Conservation (phyloP, 106 monocot genomes). For the Dioscorea zingiberensis region DNA sequence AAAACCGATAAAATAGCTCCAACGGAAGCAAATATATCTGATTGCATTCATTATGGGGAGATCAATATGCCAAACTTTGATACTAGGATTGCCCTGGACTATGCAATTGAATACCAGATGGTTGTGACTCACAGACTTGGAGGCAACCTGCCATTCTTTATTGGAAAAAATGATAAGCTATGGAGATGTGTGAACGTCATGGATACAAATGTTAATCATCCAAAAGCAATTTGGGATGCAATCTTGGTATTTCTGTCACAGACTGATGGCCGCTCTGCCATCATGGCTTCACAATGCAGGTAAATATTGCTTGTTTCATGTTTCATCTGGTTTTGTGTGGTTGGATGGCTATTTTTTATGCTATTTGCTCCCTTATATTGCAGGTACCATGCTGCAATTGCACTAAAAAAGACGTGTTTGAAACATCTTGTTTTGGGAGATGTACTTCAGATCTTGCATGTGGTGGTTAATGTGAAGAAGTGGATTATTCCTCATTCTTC, state of each 20-base stretch:
- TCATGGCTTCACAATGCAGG: slow-evolving; percentile 50
- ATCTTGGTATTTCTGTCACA: slow-evolving; percentile 36
- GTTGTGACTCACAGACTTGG: slow-evolving; percentile 44
- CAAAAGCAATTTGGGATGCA: slow-evolving; percentile 30
- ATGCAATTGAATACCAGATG: slow-evolving; percentile 28
- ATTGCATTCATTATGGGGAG: slow-evolving; percentile 63
- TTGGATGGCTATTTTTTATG: neutral
- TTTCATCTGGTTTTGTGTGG: neutral
- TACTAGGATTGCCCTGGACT: slow-evolving; percentile 31
- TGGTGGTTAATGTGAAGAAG: slow-evolving; percentile 31
- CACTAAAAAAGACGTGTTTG: slow-evolving; percentile 46
- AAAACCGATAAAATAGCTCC: slow-evolving; percentile 54
- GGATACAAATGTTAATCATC: slow-evolving; percentile 41
- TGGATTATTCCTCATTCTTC: slow-evolving; percentile 59
- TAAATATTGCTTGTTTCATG: slow-evolving; percentile 5
- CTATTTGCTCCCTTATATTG: neutral
- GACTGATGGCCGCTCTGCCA: slow-evolving; percentile 16
- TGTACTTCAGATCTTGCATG: slow-evolving; percentile 60
- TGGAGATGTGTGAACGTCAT: slow-evolving; percentile 68
- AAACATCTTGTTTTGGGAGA: slow-evolving; percentile 45
- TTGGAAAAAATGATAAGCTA: slow-evolving; percentile 32
- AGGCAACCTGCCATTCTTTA: slow-evolving; percentile 29
- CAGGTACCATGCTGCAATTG: slow-evolving; percentile 68
- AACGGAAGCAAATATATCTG: slow-evolving; percentile 53
- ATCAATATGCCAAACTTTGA: slow-evolving; percentile 35